Evolutionary conservation across 441 rosid genomes (phyloP).

Genomic region (Populus trichocarpa): DNA sequence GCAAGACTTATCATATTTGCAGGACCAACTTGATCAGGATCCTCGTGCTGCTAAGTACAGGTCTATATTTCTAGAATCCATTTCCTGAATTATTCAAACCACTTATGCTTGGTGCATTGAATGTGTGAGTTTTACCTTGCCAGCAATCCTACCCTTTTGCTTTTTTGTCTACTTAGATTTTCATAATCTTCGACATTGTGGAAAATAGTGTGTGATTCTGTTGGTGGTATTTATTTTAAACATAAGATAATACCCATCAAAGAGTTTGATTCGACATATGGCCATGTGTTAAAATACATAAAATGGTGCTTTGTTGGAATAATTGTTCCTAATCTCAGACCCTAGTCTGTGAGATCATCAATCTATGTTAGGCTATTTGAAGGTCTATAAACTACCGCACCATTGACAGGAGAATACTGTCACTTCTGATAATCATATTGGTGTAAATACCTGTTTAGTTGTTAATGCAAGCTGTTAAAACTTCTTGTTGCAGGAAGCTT

Average conservation of each 20-base stretch:
- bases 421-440: neutral
- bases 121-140: neutral
- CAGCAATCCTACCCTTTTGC: neutral
- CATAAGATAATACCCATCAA: neutral
- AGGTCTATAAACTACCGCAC: neutral
- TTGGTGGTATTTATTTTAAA: neutral
- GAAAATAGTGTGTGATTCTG: neutral
- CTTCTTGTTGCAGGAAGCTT: constrained; percentile 58
- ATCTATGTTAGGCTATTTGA: no score
- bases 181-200: neutral
- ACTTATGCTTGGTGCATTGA: neutral
- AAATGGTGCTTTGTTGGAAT: neutral
- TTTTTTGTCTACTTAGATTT: neutral
- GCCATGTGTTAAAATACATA: neutral
- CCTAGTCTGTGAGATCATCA: no score
- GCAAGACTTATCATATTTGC: constrained; percentile 82
- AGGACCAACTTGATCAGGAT: constrained; percentile 57
- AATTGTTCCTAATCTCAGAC: neutral
- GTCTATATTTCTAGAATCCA: constrained; percentile 22
- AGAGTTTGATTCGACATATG: neutral
- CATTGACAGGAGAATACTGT: neutral
- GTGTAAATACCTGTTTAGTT: neutral
- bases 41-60: constrained; percentile 86
- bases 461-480: neutral
- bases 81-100: neutral